Evolutionary conservation across 2,329 filamentous ascomycete species (phyloP), one percentile per base, ranked within the genome.

Genomic region (Exophiala sideris): DNA sequence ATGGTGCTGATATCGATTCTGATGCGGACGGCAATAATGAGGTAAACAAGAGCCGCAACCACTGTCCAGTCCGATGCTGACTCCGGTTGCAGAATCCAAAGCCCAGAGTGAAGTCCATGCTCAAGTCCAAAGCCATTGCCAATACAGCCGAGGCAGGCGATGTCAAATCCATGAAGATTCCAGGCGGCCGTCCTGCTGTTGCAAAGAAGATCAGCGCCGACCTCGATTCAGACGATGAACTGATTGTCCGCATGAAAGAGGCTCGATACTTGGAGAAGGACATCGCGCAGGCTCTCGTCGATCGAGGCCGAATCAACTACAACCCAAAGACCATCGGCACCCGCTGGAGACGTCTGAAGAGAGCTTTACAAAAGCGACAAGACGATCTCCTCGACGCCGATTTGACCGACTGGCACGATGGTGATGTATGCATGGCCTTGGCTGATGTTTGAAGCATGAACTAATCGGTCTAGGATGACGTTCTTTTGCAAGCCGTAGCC

Each of bases 101-200:
- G 14, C 9, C 14, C 34, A 10, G 11, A 14, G 16, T 45, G 50
- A 36, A n/a, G 8, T 11, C 3, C 16, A 41, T n/a, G 4, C 11
- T 8, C 20, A 57, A 39, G 40, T 33, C 55, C 21, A 60, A 51
- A 33, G 20, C 40, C 14, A 56, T 48, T 16, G 20, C 24, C 32
- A 55, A 45, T 34, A 39, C 32, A 5, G 36, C 50, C 20, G 39
- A 51, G 29, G 55, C 46, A 11, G n/a, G 33, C 6, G 49, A 54
- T 44, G 46, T 51, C 75, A 77, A 81, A 70, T 79, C 81, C 24
- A 79, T 70, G 52, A 74, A 66, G 10, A 76, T 76, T 21, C 63
- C 65, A n/a, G 70, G 72, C 8, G 70, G 70, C 11, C 67, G 67
- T 14, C 66, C 75, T 18, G 70, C 73, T 4, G 66, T 72, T 20